These are phyloP conservation scores for Naganishia liquefaciens DNA, from an alignment of 1,284 basidiomycete genomes.

Conservation along the genomic window DNA sequence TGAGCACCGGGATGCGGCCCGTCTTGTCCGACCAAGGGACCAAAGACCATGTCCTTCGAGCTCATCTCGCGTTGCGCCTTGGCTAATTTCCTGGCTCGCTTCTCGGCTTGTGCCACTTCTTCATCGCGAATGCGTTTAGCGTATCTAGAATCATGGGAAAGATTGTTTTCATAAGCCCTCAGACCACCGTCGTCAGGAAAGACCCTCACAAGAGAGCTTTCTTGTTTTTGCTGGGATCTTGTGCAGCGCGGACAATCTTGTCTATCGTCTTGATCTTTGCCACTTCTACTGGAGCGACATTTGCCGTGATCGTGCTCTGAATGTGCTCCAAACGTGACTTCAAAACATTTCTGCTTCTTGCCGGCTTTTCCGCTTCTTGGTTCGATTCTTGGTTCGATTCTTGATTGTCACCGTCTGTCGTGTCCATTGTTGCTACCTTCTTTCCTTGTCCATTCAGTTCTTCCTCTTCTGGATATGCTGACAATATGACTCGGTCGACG, in stretches of 20 bases:
- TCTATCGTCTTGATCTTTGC: conserved; percentile 78
- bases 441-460: neutral
- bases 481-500: conserved; percentile 59
- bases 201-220: conserved; percentile 68
- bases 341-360: conserved; percentile 13
- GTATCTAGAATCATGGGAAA: conserved; percentile 41
- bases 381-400: conserved; percentile 57
- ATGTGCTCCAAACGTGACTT: conserved; percentile 17
- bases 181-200: neutral
- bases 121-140: conserved; percentile 52
- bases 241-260: conserved; percentile 75
- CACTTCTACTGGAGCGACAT: conserved; percentile 36
- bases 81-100: conserved; percentile 31
- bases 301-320: conserved; percentile 17
- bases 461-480: conserved; percentile 34
- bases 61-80: conserved; percentile 32
- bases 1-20: conserved; percentile 8
- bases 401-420: conserved; percentile 34
- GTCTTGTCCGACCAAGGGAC: conserved; percentile 25
- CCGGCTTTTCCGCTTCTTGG: conserved; percentile 27
- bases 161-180: neutral
- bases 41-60: conserved; percentile 31
- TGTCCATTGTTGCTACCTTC: neutral
- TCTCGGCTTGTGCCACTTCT: conserved; percentile 49
- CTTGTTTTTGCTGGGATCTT: conserved; percentile 88